Evolutionary conservation across 176 grass and related monocot species (phyloP).

Genomic region (maize (Zea mays)): Zm-B73-REFERENCE-NAM-5.0 NC_050097.1:25698501-25699000

Average conservation of each 20-base stretch:
- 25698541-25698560: neutral
- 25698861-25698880: constrained; percentile 47
- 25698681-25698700: too few species aligned
- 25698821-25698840: constrained; percentile 51
- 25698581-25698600: too few species aligned
- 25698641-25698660: neutral
- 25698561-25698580: neutral
- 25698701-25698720: neutral
- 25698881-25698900: constrained; percentile 50
- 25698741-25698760: neutral
- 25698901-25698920: constrained; percentile 61
- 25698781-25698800: constrained; percentile 37
- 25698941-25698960: neutral
- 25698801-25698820: constrained; percentile 53
- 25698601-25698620: neutral
- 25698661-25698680: neutral
- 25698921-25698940: neutral
- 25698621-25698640: neutral
- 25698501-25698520: neutral
- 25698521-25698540: neutral
- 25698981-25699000: constrained; percentile 48
- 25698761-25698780: constrained; percentile 42
- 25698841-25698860: neutral
- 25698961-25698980: constrained; percentile 51
- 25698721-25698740: neutral